Conservation (phyloP, 2,329 filamentous ascomycete species). For the Beauveria rudraprayagi region DNA sequence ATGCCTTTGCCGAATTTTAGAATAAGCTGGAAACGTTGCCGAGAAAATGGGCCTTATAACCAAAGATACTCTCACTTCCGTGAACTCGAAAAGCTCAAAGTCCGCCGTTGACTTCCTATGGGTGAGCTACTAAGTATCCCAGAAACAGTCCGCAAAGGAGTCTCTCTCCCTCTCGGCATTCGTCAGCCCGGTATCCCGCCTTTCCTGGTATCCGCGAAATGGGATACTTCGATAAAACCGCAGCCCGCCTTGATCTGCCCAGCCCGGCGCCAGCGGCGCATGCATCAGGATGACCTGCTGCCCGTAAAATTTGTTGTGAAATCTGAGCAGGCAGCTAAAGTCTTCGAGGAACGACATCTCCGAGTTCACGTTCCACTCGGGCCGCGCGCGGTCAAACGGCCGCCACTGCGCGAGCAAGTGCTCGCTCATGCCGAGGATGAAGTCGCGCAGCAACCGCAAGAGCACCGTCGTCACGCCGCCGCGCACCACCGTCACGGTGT, state of each 20-base stretch:
- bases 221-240: not conserved
- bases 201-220: not conserved
- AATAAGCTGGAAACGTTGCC: not conserved
- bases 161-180: not conserved
- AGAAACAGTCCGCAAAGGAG: not conserved
- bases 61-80: not conserved
- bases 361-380: not conserved
- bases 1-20: not conserved
- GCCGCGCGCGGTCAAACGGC: not conserved
- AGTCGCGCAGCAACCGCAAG: not conserved
- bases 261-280: not conserved
- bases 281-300: conserved; percentile 5
- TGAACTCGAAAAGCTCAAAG: not conserved
- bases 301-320: not conserved
- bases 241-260: not conserved
- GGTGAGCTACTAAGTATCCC: not conserved
- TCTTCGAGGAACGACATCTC: not conserved
- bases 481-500: not conserved
- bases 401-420: not conserved
- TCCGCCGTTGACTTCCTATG: no score
- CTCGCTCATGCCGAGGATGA: not conserved
- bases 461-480: not conserved
- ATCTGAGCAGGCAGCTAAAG: conserved; percentile 1
- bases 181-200: not conserved
- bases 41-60: not conserved